Conservation (phyloP, 805 yeast species). For the Monosporozyma unispora region DNA sequence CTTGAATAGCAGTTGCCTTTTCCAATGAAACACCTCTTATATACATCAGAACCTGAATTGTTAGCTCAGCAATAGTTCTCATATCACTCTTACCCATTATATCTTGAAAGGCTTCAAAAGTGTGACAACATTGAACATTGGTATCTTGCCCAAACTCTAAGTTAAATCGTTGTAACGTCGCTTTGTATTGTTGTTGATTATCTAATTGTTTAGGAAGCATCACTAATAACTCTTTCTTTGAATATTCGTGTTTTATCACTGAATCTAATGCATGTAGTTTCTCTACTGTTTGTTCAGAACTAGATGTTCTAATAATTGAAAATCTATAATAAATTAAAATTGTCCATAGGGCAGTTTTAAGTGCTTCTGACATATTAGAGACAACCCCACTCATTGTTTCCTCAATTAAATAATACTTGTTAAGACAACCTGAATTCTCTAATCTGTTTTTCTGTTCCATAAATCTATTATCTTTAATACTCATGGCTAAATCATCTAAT, state of each 20-base stretch:
- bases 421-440: conserved; percentile 53
- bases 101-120: conserved; percentile 49
- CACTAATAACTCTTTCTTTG: conserved; percentile 36
- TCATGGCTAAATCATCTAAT: conserved; percentile 71
- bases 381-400: conserved; percentile 45
- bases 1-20: conserved; percentile 73
- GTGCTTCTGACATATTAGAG: conserved; percentile 46
- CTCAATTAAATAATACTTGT: conserved; percentile 73
- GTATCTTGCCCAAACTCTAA: conserved; percentile 33
- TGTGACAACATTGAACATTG: conserved; percentile 37
- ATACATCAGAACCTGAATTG: conserved; percentile 66
- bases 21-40: conserved; percentile 76
- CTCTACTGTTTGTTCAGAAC: conserved; percentile 64
- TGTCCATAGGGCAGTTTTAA: conserved; percentile 68
- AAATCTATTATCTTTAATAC: conserved; percentile 83
- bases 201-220: conserved; percentile 42
- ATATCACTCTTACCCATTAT: conserved; percentile 61
- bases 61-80: conserved; percentile 68
- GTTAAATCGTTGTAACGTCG: conserved; percentile 36
- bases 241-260: conserved; percentile 40
- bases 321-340: conserved; percentile 59
- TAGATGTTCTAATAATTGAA: conserved; percentile 56
- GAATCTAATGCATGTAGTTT: conserved; percentile 36
- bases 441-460: conserved; percentile 79
- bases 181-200: conserved; percentile 43